Evolutionary conservation across 257 asterid species (phyloP), one percentile per base, ranked within the genome.

Genomic region (Fraxinus americana): DNA sequence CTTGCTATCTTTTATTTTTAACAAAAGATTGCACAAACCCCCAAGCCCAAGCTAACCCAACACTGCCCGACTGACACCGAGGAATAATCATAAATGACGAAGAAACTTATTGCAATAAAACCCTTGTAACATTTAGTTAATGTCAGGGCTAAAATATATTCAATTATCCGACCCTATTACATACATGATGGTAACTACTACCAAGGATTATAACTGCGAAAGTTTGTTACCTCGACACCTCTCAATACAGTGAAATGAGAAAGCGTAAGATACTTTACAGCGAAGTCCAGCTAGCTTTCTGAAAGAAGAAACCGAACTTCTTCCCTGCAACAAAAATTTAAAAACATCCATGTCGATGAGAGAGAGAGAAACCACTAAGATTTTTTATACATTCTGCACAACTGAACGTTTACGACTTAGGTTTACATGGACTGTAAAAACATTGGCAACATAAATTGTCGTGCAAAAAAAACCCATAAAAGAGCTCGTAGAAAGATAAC

Each of bases 301-400:
- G 30, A 71, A 75, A 34, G 71, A 67, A 9, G 63, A 78, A 67
- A 57, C 79, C 45, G 0, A 61, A 35, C 75, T 41, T 45, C 76
- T 48, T 12, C 80, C 80, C 81, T 72, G 76, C 76, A 63, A 67
- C 57, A 72, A 43, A 71, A 39, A 39, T 32, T 7, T 7, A 11
- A 21, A 7, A 4, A 30, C 61, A 41, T 71, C 61, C 36, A 23
- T 71, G 32, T 21, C 23, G 11, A 59, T 59, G 30, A n/a, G 67
- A 59, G 67, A 59, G 67, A 57, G 7, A n/a, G 63, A 52, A 19
- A 52, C 4, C 5, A 10, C 34, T 7, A 12, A 2, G 27, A 70
- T 7, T 12, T 13, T 13, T 14, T 3, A 38, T n/a, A 25, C 11
- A 70, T 11, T 30, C 54, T 2, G n/a, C 57, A 11, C 36, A 35